Evolutionary conservation across 164 flowering plant species (phyloP), one percentile per base, ranked within the genome.

Genomic region (Pachysandra terminalis): DNA sequence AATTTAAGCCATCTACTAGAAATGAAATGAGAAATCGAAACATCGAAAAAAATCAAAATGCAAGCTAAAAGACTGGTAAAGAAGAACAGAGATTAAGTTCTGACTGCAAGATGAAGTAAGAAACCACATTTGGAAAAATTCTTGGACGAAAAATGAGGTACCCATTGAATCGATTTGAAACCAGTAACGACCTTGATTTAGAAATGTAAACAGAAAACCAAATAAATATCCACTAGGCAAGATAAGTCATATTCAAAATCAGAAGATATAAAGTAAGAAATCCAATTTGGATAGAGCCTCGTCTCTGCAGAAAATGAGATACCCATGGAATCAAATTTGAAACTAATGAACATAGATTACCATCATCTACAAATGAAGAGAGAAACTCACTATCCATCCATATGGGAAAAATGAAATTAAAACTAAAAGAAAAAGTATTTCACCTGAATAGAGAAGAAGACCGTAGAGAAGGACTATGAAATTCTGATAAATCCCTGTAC

Each of bases 371-470:
- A 32, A 7, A 32, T 32, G 5, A 32, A 32, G 37, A 32, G 37
- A 32, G 37, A 32, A 32, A 7, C 37, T n/a, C n/a, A n/a, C n/a
- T 7, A 32, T 7, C 10, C 16, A 37, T 26, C 16, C 19, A 51
- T 10, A 71, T 5, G 0, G 57, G 32, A 32, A 22, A 54, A 35
- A 24, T 45, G 9, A 45, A 45, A 45, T 13, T 13, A 10, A 12
- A 45, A 48, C 21, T 21, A 16, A 17, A 56, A 24, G 17, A 7
- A 32, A 3, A 32, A 32, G 37, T 32, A 23, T 56, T 68, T 82
- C 48, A 87, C 91, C 89, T 85, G 89, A 75, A 67, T 63, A 63
- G 48, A 83, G n/a, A 64, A 32, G 37, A 3, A 80, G 62, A 63
- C 68, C 62, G 52, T 77, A 22, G 67, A 72, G 70, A 10, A 15